Percentiles rank a stretch among this genome's conserved stretches.
These are phyloP conservation scores for Lycium barbarum DNA, from an alignment of 257 asterid species.

Conservation along the genomic window DNA sequence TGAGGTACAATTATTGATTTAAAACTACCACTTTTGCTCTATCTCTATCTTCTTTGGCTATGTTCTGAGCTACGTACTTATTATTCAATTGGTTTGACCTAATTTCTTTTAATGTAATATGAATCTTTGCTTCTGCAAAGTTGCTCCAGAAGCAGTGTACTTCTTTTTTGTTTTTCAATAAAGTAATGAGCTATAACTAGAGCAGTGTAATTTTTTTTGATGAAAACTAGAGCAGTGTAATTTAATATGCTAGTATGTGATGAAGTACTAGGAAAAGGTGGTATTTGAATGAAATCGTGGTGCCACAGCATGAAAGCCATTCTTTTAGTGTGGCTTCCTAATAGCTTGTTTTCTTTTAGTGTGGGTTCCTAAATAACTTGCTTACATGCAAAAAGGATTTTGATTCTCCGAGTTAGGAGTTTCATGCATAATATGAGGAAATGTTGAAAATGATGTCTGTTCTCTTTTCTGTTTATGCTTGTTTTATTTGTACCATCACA, in stretches of 20 bases:
- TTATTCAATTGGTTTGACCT: not conserved
- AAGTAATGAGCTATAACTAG: not conserved
- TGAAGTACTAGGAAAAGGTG: conserved; percentile 4
- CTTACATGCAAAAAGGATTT: not conserved
- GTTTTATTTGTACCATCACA: not conserved
- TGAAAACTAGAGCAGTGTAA: not conserved
- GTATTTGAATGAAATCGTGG: not conserved
- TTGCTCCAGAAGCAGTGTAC: conserved; percentile 6
- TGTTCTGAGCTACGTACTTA: not conserved
- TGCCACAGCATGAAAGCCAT: not conserved
- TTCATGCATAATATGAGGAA: conserved; percentile 5
- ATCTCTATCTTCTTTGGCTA: conserved; percentile 5
- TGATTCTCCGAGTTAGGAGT: not conserved
- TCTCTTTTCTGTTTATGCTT: not conserved
- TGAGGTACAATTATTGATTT: conserved; percentile 50
- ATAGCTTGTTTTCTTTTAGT: conserved; percentile 4
- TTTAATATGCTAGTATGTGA: not conserved
- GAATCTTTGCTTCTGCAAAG: not conserved
- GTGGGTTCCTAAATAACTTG: conserved; percentile 4
- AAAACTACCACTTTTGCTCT: not conserved
- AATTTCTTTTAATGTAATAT: not conserved
- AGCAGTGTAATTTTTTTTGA: not conserved
- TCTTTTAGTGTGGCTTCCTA: conserved; percentile 1
- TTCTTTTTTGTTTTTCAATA: not conserved
- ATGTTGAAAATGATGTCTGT: not conserved